phyloP scores from a whole-genome alignment of 768 basidiomycete genomes.

The Phylloporus sp. region DNA sequence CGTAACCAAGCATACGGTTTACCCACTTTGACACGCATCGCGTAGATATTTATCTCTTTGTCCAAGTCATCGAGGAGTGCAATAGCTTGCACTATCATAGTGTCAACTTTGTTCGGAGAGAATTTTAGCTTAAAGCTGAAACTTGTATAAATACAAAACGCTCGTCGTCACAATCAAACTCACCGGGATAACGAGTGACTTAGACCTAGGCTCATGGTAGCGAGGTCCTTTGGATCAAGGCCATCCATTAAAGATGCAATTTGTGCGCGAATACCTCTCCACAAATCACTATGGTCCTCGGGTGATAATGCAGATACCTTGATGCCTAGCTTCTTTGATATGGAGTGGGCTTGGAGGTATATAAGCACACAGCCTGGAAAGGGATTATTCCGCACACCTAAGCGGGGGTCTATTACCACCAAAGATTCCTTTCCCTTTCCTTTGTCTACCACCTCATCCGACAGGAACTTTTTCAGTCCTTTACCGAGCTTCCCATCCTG shows the following conservation, averaged over 20 bases:
- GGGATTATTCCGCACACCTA: slow-evolving; percentile 56
- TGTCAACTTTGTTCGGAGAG: slow-evolving; percentile 99
- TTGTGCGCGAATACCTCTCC: slow-evolving; percentile 93
- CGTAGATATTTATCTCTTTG: slow-evolving; percentile 99
- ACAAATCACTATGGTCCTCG: slow-evolving; percentile 72
- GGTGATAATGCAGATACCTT: slow-evolving; percentile 64
- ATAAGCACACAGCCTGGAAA: slow-evolving; percentile 5
- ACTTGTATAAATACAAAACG: slow-evolving; percentile 5
- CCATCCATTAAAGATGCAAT: slow-evolving; percentile 84
- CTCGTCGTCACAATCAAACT: slow-evolving; percentile 15
- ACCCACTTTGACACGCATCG: slow-evolving; percentile 95
- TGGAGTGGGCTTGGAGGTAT: slow-evolving; percentile 60
- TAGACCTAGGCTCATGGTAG: slow-evolving; percentile 96
- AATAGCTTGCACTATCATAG: slow-evolving; percentile 99
- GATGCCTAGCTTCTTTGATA: slow-evolving; percentile 92
- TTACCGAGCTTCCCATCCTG: slow-evolving; percentile 93
- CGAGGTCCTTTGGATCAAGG: slow-evolving; percentile 87
- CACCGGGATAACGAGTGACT: slow-evolving; percentile 95
- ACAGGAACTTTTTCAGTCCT: slow-evolving; percentile 89
- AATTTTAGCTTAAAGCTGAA: slow-evolving; percentile 97
- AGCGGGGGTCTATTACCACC: slow-evolving; percentile 84
- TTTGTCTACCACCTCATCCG: slow-evolving; percentile 81
- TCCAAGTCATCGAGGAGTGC: slow-evolving; percentile 96
- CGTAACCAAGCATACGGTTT: not conserved
- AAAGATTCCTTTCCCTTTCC: slow-evolving; percentile 84